Evolutionary conservation across 192 early-diverging fungal genomes (phyloP).

Genomic region (Coemansia sp.): DNA sequence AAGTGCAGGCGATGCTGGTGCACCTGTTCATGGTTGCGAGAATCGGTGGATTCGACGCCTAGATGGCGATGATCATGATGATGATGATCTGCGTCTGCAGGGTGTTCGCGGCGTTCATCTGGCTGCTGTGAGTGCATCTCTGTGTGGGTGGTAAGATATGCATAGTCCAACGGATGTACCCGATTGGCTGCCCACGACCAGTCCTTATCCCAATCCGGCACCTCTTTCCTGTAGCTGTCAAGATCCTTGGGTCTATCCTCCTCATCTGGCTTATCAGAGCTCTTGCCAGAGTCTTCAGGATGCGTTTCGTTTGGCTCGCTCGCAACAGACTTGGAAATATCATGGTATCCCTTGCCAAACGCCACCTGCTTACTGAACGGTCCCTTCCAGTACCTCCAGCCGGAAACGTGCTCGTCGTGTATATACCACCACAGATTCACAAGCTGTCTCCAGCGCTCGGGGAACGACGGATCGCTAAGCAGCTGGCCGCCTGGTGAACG

Average conservation of each 20-base stretch:
- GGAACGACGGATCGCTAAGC: conserved; percentile 22
- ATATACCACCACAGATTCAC: conserved; percentile 75
- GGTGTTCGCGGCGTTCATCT: neutral
- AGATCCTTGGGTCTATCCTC: neutral
- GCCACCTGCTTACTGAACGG: conserved; percentile 49
- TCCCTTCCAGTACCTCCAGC: conserved; percentile 47
- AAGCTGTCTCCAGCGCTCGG: conserved; percentile 57
- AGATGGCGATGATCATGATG: neutral
- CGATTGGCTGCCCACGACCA: conserved; percentile 54
- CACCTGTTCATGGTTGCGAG: neutral
- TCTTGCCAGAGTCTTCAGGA: neutral
- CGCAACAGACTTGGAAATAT: conserved; percentile 25
- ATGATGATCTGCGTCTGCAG: neutral
- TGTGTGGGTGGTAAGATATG: conserved; percentile 32
- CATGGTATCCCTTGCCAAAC: conserved; percentile 39
- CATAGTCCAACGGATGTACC: conserved; percentile 51
- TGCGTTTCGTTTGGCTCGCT: neutral
- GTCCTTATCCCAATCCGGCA: conserved; percentile 56
- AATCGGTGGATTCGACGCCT: neutral
- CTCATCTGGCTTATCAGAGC: too few relatives aligned
- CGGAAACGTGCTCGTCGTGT: conserved; percentile 59
- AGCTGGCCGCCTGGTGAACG: conserved; percentile 63
- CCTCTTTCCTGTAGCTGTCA: conserved; percentile 17
- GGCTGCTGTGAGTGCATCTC: neutral
- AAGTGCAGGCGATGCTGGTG: neutral